phyloP scores from a whole-genome alignment of 2,329 filamentous ascomycete species.

The Xylariaceae sp. region DNA sequence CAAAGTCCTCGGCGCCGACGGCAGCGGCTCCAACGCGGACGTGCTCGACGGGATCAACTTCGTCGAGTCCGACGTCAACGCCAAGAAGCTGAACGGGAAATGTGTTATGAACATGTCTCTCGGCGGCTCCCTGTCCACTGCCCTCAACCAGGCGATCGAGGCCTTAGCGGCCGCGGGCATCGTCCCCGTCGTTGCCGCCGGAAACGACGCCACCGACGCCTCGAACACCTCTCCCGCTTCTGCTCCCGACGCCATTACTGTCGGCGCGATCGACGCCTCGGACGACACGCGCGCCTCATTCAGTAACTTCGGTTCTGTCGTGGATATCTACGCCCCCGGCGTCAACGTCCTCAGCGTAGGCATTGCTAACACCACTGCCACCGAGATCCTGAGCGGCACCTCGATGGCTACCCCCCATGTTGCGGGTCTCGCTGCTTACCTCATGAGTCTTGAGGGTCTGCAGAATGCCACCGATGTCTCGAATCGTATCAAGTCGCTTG shows the following conservation, averaged over 20 bases:
- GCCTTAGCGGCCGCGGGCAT: slow-evolving; percentile 47
- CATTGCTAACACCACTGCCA: slow-evolving; percentile 45
- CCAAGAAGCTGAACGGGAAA: slow-evolving; percentile 43
- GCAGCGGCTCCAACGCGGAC: slow-evolving; percentile 45
- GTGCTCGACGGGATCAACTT: slow-evolving; percentile 60
- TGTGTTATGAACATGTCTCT: slow-evolving; percentile 63
- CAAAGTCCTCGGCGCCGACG: slow-evolving; percentile 55
- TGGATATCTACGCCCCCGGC: slow-evolving; percentile 56
- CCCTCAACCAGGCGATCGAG: slow-evolving; percentile 54
- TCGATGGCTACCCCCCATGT: slow-evolving; percentile 67
- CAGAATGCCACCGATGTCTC: slow-evolving; percentile 41
- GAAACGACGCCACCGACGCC: slow-evolving; percentile 54
- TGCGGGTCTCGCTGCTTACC: slow-evolving; percentile 63
- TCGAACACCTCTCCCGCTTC: slow-evolving; percentile 50
- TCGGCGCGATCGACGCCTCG: slow-evolving; percentile 53
- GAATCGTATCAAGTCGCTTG: slow-evolving; percentile 50
- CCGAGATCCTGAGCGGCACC: slow-evolving; percentile 48
- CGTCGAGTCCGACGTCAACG: slow-evolving; percentile 44
- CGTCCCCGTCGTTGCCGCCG: slow-evolving; percentile 57
- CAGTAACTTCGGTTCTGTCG: slow-evolving; percentile 53
- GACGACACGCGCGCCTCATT: slow-evolving; percentile 49
- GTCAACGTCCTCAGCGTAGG: slow-evolving; percentile 51
- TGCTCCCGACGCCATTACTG: slow-evolving; percentile 53
- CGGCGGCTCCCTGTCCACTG: slow-evolving; percentile 44
- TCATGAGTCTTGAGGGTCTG: slow-evolving; percentile 55